Percentiles rank a stretch among this genome's conserved stretches.
These are phyloP conservation scores for Atractiella rhizophila DNA, from an alignment of 768 basidiomycete species.

Conservation along the genomic window DNA sequence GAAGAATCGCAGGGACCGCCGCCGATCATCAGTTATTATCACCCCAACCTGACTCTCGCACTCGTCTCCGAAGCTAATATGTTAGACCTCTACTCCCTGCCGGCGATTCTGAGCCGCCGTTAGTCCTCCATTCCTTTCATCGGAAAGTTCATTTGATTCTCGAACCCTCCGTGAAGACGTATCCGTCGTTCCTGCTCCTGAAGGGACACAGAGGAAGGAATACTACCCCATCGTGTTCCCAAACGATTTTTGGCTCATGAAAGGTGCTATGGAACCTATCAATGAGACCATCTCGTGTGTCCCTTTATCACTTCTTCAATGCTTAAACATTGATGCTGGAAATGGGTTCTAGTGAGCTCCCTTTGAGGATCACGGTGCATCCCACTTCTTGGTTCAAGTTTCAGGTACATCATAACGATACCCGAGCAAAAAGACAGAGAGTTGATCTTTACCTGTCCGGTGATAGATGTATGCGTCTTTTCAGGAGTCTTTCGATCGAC, in stretches of 20 bases:
- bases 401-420: conserved; percentile 4
- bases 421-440: no score
- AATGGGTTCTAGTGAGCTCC: conserved; percentile 26
- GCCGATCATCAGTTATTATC: conserved; percentile 31
- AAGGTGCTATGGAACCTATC: conserved; percentile 55
- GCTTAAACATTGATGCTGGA: background rate
- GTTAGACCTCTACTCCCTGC: conserved; percentile 11
- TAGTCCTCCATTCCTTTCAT: no score
- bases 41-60: conserved; percentile 69
- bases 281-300: conserved; percentile 48
- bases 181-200: conserved; percentile 15
- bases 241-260: conserved; percentile 63
- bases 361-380: conserved; percentile 56
- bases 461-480: conserved; percentile 66
- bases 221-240: conserved; percentile 76
- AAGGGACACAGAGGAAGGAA: background rate
- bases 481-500: conserved; percentile 48
- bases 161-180: conserved; percentile 40
- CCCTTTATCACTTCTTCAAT: background rate
- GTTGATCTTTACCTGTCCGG: conserved; percentile 14
- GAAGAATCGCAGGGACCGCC: conserved; percentile 31
- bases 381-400: conserved; percentile 57
- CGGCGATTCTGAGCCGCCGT: no score
- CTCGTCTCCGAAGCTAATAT: conserved; percentile 43
- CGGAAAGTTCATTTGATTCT: conserved; percentile 29